Evolutionary conservation across 208 protist genomes (phyloP), one percentile per base, ranked within the genome.

Genomic region (Trypanosoma vivax): DNA sequence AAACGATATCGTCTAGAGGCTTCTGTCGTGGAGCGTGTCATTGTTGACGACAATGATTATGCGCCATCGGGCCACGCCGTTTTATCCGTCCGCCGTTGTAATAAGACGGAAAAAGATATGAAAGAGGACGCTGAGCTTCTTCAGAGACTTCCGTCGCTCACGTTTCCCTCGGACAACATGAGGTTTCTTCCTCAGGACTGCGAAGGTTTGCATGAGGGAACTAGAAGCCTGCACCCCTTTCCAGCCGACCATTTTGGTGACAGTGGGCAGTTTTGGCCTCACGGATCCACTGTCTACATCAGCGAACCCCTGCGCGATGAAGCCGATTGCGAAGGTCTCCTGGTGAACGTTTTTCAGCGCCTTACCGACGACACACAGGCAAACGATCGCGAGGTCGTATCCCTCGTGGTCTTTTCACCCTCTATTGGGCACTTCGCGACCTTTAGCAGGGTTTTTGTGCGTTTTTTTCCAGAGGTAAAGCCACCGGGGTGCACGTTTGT

Each of bases 41-140:
- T 94, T 54, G 83, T 94, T 23, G 79, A 88, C 47, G 74, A 80
- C 41, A 90, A 94, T 54, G 77, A 78, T 9, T 90, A 90, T 57
- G 58, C 83, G 0, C 77, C 84, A 0, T 80, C 70, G 9, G 85
- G 86, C 7, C 76, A 90, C 42, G 54, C 56, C 27, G 27, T 76
- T 4, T 40, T 96, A 18, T 49, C 72, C 30, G 69, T 92, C 7
- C 31, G 27, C 21, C 45, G 41, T 21, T 49, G 41, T 27, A 37
- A 47, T 6, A 92, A 95, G 65, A 70, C 73, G 7, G 47, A 23
- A 7, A 71, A 55, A 45, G 71, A 92, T 43, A 38, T 57, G 49
- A 38, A 45, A 21, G 50, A 11, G 2, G 66, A 71, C 42, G 34
- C 39, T 5, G 48, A 40, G 14, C 2, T 90, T 14, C 56, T 90